These are phyloP conservation scores for Pugionium dolabratum DNA, from an alignment of 345 rosid genomes.

Conservation along the genomic window DNA sequence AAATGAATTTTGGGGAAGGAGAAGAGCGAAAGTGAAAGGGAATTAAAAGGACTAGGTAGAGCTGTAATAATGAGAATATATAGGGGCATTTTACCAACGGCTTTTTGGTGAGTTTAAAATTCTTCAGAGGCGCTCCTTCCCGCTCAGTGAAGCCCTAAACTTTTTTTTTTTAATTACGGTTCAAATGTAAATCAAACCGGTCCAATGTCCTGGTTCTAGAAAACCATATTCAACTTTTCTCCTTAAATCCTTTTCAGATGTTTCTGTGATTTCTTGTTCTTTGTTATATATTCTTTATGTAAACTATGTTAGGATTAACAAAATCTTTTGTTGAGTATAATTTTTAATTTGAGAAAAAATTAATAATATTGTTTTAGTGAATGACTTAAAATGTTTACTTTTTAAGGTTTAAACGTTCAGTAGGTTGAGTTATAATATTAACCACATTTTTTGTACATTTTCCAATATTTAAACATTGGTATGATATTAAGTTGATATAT, in stretches of 20 bases:
- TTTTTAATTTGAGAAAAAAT: too few relatives aligned
- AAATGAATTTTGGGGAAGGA: slow-evolving; percentile 2
- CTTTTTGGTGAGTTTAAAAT: slow-evolving; percentile 16
- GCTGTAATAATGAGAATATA: background rate
- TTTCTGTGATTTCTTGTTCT: too few relatives aligned
- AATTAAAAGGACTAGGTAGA: slow-evolving; percentile 14
- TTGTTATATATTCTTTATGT: too few relatives aligned
- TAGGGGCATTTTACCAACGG: background rate
- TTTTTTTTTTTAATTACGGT: background rate
- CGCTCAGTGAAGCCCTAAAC: slow-evolving; percentile 12
- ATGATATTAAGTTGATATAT: too few relatives aligned
- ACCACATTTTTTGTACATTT: too few relatives aligned
- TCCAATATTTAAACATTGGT: too few relatives aligned
- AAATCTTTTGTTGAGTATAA: too few relatives aligned
- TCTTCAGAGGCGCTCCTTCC: slow-evolving; percentile 27
- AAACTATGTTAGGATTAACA: too few relatives aligned
- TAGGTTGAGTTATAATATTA: too few relatives aligned
- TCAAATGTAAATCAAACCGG: slow-evolving; percentile 16
- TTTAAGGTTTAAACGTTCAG: too few relatives aligned
- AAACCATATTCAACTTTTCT: background rate
- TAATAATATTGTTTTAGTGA: too few relatives aligned
- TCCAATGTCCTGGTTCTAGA: background rate
- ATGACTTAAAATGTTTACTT: too few relatives aligned
- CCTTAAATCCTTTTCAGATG: background rate
- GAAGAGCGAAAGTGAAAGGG: background rate